A percentile compares a stretch with the other conserved stretches of the same genome.
phyloP scores from a whole-genome alignment of 2,329 filamentous ascomycete species.

The Nigrospora sphaerica region DNA sequence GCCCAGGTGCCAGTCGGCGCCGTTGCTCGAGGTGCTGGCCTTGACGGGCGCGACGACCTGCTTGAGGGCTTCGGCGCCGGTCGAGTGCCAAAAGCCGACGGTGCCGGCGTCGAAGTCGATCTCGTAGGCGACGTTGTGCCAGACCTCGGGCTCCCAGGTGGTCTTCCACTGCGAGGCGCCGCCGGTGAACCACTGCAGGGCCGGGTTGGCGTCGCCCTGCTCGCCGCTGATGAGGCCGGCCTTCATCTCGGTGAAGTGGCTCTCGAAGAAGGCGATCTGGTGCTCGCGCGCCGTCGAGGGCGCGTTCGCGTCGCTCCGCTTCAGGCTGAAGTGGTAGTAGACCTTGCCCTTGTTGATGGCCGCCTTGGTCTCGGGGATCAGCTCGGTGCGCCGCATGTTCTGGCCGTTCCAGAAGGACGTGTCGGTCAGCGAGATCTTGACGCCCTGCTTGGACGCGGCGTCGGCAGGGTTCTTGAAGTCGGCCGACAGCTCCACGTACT shows the following conservation, averaged over 20 bases:
- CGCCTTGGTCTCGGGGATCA: conserved; percentile 63
- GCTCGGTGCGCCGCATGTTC: conserved; percentile 64
- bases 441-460: conserved; percentile 52
- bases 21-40: conserved; percentile 45
- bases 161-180: conserved; percentile 56
- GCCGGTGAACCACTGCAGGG: conserved; percentile 56
- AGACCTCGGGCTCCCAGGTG: conserved; percentile 53
- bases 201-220: conserved; percentile 28
- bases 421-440: conserved; percentile 57
- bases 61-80: conserved; percentile 48
- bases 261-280: conserved; percentile 57
- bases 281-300: conserved; percentile 59
- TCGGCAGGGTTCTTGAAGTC: conserved; percentile 60
- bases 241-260: conserved; percentile 70
- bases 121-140: conserved; percentile 71
- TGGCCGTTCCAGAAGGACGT: conserved; percentile 67
- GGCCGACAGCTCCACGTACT: conserved; percentile 54
- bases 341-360: conserved; percentile 60
- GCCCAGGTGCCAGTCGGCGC: conserved; percentile 66
- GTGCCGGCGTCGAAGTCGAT: conserved; percentile 58
- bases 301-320: conserved; percentile 49
- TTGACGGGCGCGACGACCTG: conserved; percentile 54
- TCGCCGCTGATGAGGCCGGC: conserved; percentile 39
- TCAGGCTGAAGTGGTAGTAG: conserved; percentile 67
- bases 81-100: conserved; percentile 65